These are phyloP conservation scores for Scutellaria minor DNA, from an alignment of 257 asterid species.

Conservation along the genomic window DNA sequence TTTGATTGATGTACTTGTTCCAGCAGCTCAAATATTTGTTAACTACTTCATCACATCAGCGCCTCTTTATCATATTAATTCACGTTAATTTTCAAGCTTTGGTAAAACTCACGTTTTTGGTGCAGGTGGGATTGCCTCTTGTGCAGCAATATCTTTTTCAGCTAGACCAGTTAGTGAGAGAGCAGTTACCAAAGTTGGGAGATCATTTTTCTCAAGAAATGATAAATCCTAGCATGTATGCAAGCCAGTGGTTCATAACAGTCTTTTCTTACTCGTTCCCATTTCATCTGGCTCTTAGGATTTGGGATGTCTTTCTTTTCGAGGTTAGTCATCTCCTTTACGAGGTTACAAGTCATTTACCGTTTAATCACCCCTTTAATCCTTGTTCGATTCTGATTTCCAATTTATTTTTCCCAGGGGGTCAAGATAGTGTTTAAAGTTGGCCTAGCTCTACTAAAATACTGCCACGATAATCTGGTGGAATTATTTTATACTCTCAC, in stretches of 20 bases:
- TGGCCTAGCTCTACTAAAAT: slow-evolving; percentile 88
- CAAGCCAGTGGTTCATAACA: slow-evolving; percentile 99
- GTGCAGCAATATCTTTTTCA: slow-evolving; percentile 96
- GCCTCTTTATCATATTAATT: slow-evolving; percentile 9
- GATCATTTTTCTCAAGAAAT: slow-evolving; percentile 85
- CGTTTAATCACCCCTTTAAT: slow-evolving; percentile 20
- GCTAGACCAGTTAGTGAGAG: slow-evolving; percentile 62
- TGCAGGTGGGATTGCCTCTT: slow-evolving; percentile 97
- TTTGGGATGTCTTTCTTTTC: slow-evolving; percentile 95
- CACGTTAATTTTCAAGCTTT: slow-evolving; percentile 20
- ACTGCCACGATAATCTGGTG: slow-evolving; percentile 96
- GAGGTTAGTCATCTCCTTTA: slow-evolving; percentile 73
- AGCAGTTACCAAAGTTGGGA: slow-evolving; percentile 77
- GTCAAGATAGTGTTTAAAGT: slow-evolving; percentile 86
- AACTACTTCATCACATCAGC: not conserved
- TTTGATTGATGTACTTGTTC: not conserved
- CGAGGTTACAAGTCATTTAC: slow-evolving; percentile 41
- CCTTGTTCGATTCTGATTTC: slow-evolving; percentile 26
- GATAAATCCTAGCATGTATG: slow-evolving; percentile 99
- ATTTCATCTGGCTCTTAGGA: slow-evolving; percentile 93
- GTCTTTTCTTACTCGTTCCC: slow-evolving; percentile 97
- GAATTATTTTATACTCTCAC: slow-evolving; percentile 28
- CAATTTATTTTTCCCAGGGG: slow-evolving; percentile 57
- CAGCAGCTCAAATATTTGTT: not conserved
- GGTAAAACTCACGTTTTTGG: slow-evolving; percentile 32